Evolutionary conservation across 2,329 filamentous ascomycete species (phyloP).

Genomic region (Beauveria medogensis): DNA sequence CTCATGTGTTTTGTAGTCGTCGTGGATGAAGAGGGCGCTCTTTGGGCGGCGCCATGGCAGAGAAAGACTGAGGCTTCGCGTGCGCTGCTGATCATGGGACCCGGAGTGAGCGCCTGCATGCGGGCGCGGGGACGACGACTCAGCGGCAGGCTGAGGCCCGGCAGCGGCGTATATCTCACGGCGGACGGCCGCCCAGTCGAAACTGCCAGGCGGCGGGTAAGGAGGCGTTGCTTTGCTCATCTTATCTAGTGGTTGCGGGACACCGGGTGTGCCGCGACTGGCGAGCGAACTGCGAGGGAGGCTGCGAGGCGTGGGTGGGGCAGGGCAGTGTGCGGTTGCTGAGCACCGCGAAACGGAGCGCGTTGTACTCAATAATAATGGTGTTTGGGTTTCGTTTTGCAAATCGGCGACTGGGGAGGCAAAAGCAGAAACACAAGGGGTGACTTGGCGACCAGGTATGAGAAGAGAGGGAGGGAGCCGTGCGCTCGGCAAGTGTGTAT

Average conservation of each 20-base stretch:
- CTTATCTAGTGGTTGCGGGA: not conserved
- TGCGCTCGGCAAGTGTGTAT: not conserved
- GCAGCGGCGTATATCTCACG: conserved; percentile 3
- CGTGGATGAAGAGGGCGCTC: conserved; percentile 29
- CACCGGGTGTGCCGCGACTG: not conserved
- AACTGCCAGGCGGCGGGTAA: not conserved
- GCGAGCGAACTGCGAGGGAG: not conserved
- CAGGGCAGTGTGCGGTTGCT: not conserved
- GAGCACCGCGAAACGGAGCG: not conserved
- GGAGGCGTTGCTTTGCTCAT: not conserved
- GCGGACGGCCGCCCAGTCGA: conserved; percentile 8
- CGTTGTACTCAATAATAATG: not conserved
- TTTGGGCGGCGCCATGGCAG: conserved; percentile 42
- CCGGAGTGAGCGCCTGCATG: conserved; percentile 11
- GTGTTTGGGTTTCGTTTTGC: not conserved
- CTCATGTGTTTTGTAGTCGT: conserved; percentile 22
- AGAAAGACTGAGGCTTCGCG: conserved; percentile 43
- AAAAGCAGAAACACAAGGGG: not conserved
- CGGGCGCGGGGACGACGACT: not conserved
- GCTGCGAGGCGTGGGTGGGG: not conserved
- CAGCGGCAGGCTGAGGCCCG: not conserved
- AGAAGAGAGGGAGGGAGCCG: not conserved
- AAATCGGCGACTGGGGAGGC: not conserved
- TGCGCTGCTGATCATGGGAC: conserved; percentile 30
- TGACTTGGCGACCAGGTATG: not conserved